Evolutionary conservation across 805 yeast genomes (phyloP).

Genomic region (Kazachstania africana): DNA sequence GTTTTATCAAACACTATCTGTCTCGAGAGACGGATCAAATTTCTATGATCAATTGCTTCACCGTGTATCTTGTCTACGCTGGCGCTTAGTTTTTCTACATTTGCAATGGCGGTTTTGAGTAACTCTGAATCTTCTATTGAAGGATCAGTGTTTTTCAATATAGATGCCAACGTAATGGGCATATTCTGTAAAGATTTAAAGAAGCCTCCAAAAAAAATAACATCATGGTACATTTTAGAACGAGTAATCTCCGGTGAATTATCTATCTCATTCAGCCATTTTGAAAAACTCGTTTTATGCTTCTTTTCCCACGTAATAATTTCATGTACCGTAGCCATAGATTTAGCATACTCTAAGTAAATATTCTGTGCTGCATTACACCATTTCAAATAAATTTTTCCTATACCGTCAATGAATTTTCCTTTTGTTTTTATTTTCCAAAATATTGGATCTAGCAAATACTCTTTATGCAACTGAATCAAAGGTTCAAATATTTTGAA

Average conservation of each 20-base stretch:
- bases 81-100: conserved; percentile 41
- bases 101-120: conserved; percentile 41
- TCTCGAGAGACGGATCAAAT: conserved; percentile 38
- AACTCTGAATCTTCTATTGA: conserved; percentile 41
- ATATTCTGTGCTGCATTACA: conserved; percentile 41
- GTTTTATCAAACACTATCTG: conserved; percentile 19
- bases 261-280: conserved; percentile 46
- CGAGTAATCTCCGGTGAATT: conserved; percentile 33
- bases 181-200: conserved; percentile 44
- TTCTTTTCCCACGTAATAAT: conserved; percentile 37
- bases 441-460: conserved; percentile 46
- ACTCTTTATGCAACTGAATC: conserved; percentile 41
- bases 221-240: conserved; percentile 38
- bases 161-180: conserved; percentile 51
- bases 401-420: conserved; percentile 51
- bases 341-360: conserved; percentile 47
- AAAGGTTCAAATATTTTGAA: conserved; percentile 46
- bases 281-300: conserved; percentile 34
- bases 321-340: conserved; percentile 49
- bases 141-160: conserved; percentile 37
- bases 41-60: conserved; percentile 45
- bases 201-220: conserved; percentile 45
- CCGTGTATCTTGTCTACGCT: conserved; percentile 54
- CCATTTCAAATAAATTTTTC: conserved; percentile 57
- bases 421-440: conserved; percentile 50